Evolutionary conservation across 495 filamentous ascomycete genomes (phyloP).

Genomic region (Penicillium roqueforti): DNA sequence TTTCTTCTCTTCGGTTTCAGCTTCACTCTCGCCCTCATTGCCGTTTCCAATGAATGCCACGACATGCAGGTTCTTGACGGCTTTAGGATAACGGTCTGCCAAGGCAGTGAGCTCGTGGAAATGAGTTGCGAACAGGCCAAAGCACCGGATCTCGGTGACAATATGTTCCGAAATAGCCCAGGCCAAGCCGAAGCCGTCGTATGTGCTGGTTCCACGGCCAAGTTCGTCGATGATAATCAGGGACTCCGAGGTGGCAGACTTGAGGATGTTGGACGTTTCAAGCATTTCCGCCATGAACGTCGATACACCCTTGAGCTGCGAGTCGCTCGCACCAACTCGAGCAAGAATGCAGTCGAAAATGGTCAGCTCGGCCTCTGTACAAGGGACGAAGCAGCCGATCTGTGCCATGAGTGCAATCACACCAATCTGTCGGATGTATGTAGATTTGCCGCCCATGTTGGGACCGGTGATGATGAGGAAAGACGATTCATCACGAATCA

Average conservation of each 20-base stretch:
- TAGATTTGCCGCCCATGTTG: constrained; percentile 99
- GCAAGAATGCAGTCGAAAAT: constrained; percentile 98
- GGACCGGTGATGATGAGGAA: constrained; percentile 98
- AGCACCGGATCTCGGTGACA: constrained; percentile 88
- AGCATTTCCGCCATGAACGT: constrained; percentile 99
- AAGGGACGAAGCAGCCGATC: constrained; percentile 94
- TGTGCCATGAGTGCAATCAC: constrained; percentile 98
- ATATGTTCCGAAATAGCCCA: constrained; percentile 99
- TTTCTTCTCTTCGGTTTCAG: constrained; percentile 42
- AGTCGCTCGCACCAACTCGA: constrained; percentile 91
- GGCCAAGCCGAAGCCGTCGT: constrained; percentile 95
- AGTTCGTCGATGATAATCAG: constrained; percentile 99
- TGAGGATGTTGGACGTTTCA: constrained; percentile 97
- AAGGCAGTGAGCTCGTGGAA: constrained; percentile 97
- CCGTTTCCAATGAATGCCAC: constrained; percentile 84
- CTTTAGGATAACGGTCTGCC: constrained; percentile 72
- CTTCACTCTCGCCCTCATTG: constrained; percentile 20
- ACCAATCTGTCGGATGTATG: constrained; percentile 96
- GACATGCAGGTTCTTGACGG: constrained; percentile 88
- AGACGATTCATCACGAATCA: constrained; percentile 74
- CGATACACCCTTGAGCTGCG: constrained; percentile 94
- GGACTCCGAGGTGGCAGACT: constrained; percentile 88
- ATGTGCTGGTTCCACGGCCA: constrained; percentile 95
- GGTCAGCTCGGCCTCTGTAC: constrained; percentile 81
- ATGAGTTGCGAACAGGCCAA: constrained; percentile 92